These are phyloP conservation scores for Debaryomyces subglobosus DNA, from an alignment of 1,139 yeast species.

Conservation along the genomic window DNA sequence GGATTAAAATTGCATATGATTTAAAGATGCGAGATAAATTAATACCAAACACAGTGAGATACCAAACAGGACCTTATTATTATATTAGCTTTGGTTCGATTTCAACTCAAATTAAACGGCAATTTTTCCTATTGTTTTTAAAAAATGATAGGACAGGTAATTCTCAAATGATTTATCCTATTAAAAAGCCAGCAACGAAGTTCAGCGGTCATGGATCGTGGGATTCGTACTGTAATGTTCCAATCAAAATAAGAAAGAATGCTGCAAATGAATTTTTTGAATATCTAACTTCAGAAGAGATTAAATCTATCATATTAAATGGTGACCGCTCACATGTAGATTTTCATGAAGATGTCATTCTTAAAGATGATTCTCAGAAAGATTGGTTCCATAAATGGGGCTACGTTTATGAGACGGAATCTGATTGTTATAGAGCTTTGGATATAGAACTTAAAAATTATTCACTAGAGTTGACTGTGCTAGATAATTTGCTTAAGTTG, in stretches of 20 bases:
- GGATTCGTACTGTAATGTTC: background rate
- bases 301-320: slow-evolving; percentile 13
- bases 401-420: slow-evolving; percentile 17
- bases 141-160: slow-evolving; percentile 9
- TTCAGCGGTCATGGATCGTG: background rate
- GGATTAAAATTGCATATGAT: slow-evolving; percentile 21
- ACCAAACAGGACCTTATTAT: slow-evolving; percentile 17
- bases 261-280: slow-evolving; percentile 9
- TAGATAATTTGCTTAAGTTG: slow-evolving; percentile 12
- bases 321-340: slow-evolving; percentile 14
- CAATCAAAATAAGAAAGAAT: slow-evolving; percentile 8
- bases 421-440: slow-evolving; percentile 16
- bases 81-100: slow-evolving; percentile 20
- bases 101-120: slow-evolving; percentile 18
- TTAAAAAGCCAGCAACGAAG: background rate
- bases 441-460: slow-evolving; percentile 15
- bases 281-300: slow-evolving; percentile 16
- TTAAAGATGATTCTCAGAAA: slow-evolving; percentile 8
- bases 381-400: slow-evolving; percentile 23
- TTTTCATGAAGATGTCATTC: slow-evolving; percentile 6
- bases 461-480: slow-evolving; percentile 15
- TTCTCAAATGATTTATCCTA: slow-evolving; percentile 6
- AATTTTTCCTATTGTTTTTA: slow-evolving; percentile 14
- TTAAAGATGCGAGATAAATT: slow-evolving; percentile 15
- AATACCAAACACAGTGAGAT: slow-evolving; percentile 19